These are phyloP conservation scores for Lachancea quebecensis DNA, from an alignment of 805 yeast species.

Conservation along the genomic window DNA sequence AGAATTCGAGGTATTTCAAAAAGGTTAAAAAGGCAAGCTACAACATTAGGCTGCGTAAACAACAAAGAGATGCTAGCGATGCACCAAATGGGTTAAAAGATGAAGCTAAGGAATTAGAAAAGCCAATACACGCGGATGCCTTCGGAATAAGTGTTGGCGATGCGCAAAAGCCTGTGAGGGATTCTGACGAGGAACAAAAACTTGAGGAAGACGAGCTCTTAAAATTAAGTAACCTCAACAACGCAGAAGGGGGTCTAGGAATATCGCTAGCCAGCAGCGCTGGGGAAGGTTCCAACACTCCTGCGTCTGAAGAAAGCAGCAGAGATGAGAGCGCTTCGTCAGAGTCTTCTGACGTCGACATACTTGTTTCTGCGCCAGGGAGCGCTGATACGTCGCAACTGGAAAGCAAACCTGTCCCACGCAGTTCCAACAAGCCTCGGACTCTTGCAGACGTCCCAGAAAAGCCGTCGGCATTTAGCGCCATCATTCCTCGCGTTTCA, in stretches of 20 bases:
- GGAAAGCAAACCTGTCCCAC: background rate
- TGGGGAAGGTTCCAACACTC: too few species aligned
- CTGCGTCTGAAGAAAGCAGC: background rate
- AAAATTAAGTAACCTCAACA: constrained; percentile 10
- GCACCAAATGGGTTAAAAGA: background rate
- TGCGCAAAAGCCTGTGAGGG: background rate
- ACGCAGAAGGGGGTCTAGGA: constrained; percentile 11
- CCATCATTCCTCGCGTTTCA: constrained; percentile 10
- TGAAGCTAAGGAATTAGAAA: background rate
- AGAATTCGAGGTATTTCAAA: constrained; percentile 38
- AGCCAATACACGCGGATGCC: constrained; percentile 10
- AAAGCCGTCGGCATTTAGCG: constrained; percentile 10
- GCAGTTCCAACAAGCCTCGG: background rate
- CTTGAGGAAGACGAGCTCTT: constrained; percentile 14
- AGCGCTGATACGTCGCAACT: background rate
- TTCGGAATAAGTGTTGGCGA: constrained; percentile 12
- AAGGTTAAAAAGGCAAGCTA: constrained; percentile 32
- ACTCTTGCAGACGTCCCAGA: too few species aligned
- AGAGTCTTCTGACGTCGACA: constrained; percentile 8
- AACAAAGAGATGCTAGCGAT: constrained; percentile 2
- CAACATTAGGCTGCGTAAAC: constrained; percentile 4
- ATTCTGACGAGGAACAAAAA: constrained; percentile 11
- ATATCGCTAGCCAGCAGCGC: constrained; percentile 3
- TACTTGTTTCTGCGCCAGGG: constrained; percentile 4
- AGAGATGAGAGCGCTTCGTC: background rate